Base-by-base conservation (phyloP, 352 stramenopile species). In the Phytophthora cactorum region DNA sequence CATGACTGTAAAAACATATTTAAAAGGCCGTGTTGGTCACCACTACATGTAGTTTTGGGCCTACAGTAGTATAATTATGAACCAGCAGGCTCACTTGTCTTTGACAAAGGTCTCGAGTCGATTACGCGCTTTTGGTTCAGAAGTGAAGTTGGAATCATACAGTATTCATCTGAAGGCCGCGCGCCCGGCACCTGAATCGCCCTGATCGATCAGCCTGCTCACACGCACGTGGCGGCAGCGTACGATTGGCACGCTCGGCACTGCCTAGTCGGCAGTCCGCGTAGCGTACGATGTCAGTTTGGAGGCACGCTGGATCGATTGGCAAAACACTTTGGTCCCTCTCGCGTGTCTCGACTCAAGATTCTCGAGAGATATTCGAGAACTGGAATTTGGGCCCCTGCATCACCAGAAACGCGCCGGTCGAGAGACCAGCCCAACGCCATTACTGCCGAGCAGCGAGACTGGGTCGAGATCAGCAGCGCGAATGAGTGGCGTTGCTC, bases 1-100 rank as follows among this genome's bases (percentile, higher is more conserved):
- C 15, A 7, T 66, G 38, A 59, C 34, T 36, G 51, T 43, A 63
- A n/a, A 10, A 55, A 66, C 17, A 59, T 74, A 74, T 74, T 74
- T 74, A 74, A 62, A 22, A 22, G 22, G 22, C 22, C 22, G 22
- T 22, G 22, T 22, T 22, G 22, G 1, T 22, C 22, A 22, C 22
- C 22, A 22, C 22, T 22, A 22, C 22, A 22, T 22, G 22, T 22
- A 22, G 22, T 22, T 22, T 22, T 22, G 22, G 22, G 22, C 41
- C 7, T 22, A 52, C 59, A 68, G 50, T 49, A 36, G 58, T 56
- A 72, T 52, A 14, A 61, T 52, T 17, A 46, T 22, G 12, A 8
- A 25, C 12, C 41, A 52, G 15, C 6, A 17, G 4, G 14, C 10
- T 15, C 39, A 46, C 8, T 9, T 32, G 2, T 9, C 12, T 36